Evolutionary conservation across 495 filamentous ascomycete genomes (phyloP).

Genomic region (Hypomontagnella monticulosa): DNA sequence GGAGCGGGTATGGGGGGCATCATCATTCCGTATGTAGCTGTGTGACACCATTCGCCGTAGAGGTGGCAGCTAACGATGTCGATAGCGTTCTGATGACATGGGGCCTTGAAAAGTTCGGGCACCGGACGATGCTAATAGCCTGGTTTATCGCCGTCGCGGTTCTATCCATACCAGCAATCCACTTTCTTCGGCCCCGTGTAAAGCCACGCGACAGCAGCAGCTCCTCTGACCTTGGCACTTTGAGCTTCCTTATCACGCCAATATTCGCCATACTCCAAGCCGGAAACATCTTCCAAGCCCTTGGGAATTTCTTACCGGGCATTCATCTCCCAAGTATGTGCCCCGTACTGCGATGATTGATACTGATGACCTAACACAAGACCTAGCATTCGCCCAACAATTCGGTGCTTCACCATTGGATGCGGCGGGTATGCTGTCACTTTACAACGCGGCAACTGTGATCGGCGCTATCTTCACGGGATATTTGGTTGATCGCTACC

Average conservation of each 20-base stretch:
- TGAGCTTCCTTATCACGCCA: slow-evolving; percentile 56
- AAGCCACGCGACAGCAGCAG: slow-evolving; percentile 51
- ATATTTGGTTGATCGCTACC: slow-evolving; percentile 66
- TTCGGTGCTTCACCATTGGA: slow-evolving; percentile 54
- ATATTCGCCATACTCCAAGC: slow-evolving; percentile 63
- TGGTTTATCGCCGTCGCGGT: slow-evolving; percentile 62
- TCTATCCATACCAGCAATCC: slow-evolving; percentile 62
- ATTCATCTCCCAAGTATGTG: slow-evolving; percentile 65
- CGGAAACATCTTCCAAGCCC: slow-evolving; percentile 68
- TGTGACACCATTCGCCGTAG: slow-evolving; percentile 15
- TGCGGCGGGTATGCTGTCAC: slow-evolving; percentile 62
- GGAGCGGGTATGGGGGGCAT: slow-evolving; percentile 53
- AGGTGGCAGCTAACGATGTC: slow-evolving; percentile 37
- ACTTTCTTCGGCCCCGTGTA: slow-evolving; percentile 66
- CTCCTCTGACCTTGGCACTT: slow-evolving; percentile 47
- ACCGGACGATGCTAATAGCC: slow-evolving; percentile 60
- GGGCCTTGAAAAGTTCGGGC: slow-evolving; percentile 64
- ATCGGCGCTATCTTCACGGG: slow-evolving; percentile 69
- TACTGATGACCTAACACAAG: neutral
- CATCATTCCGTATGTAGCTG: slow-evolving; percentile 50
- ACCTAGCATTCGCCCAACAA: slow-evolving; percentile 28
- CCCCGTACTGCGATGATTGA: neutral
- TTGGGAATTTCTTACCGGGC: slow-evolving; percentile 74
- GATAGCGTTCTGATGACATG: slow-evolving; percentile 54
- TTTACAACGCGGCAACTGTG: slow-evolving; percentile 70